Evolutionary conservation across 345 rosid genomes (phyloP), one percentile per base, ranked within the genome.

Genomic region (Linum lewisii): DNA sequence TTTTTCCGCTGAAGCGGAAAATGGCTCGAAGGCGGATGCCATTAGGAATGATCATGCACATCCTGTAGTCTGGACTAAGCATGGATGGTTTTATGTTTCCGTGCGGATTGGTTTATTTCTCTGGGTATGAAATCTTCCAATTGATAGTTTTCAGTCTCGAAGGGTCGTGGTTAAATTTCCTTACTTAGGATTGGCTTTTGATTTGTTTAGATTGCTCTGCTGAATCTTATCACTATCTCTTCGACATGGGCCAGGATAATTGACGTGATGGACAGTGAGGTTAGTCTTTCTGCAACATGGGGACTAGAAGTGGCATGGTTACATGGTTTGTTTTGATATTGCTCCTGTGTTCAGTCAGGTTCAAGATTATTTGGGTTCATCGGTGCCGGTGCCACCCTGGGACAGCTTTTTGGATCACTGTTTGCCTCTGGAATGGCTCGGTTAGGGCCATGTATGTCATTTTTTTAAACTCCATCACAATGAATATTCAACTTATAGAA

Each of bases 351-450:
- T 60, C 92, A 88, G 98, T 88, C 98, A 82, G 98, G 98, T 72
- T 85, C 95, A 55, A 81, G 98, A 81, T 81, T 88, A 79, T 91
- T 91, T 42, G 98, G 96, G 62, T 86, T 91, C 82, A 80, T 88
- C 60, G 98, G 98, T 69, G 98, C 96, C 55, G 98, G 95, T 63
- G 98, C 98, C 57, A 91, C 98, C 16, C 84, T 91, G 49, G 98
- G 98, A 18, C 95, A 91, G 85, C 95, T 91, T 69, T 82, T 84
- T 77, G 98, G 98, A 32, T 91, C 95, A 2, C 77, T 91, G 60
- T 86, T 86, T 80, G 98, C 96, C 32, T 74, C 95, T 23, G 78
- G 69, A 51, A 75, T 87, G 87, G 92, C 95, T 54, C 84, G 95
- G 89, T 60, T 91, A 79, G 96, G 98, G 14, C 83, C 98, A 70